Percentiles rank a stretch among this genome's conserved stretches.
Conservation (phyloP, 2,329 filamentous ascomycete species). For the Penicillium expansum region DNA sequence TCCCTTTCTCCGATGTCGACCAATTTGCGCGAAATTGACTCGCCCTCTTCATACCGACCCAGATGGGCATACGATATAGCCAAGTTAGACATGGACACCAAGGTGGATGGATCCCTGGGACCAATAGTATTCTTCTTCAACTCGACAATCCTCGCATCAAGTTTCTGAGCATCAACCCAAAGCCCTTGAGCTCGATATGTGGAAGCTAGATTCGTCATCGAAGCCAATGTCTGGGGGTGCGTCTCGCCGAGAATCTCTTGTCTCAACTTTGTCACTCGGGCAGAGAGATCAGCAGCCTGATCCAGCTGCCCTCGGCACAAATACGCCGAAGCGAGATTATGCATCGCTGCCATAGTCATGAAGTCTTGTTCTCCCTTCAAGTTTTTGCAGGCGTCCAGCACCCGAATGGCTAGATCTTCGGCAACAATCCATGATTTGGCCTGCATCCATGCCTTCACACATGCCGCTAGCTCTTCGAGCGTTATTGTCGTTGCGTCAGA, state of each 20-base stretch:
- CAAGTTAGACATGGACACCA: constrained; percentile 12
- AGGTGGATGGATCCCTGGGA: constrained; percentile 2
- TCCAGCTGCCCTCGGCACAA: constrained; percentile 12
- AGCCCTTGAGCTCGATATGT: constrained; percentile 12
- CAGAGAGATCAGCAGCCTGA: constrained; percentile 3
- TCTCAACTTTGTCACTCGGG: constrained; percentile 6
- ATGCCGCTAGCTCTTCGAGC: constrained; percentile 2
- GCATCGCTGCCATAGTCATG: constrained; percentile 16
- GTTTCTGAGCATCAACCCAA: constrained; percentile 5
- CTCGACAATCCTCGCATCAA: constrained; percentile 10
- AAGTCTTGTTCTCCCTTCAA: constrained; percentile 9
- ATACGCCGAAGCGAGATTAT: constrained; percentile 13
- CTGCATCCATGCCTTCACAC: constrained; percentile 4
- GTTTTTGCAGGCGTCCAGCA: neutral
- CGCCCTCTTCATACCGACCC: constrained; percentile 13
- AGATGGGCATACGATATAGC: constrained; percentile 14
- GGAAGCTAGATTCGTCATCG: constrained; percentile 18
- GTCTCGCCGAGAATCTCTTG: constrained; percentile 7
- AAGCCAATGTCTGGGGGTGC: constrained; percentile 13
- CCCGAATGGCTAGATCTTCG: constrained; percentile 4
- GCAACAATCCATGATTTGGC: constrained; percentile 9
- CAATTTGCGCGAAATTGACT: constrained; percentile 3
- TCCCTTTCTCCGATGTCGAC: constrained; percentile 4
- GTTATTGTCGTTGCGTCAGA: neutral
- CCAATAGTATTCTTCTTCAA: constrained; percentile 9